These are phyloP conservation scores for Raphidocelis subcapitata DNA, from an alignment of 139 green algal genomes.

Conservation along the genomic window DNA sequence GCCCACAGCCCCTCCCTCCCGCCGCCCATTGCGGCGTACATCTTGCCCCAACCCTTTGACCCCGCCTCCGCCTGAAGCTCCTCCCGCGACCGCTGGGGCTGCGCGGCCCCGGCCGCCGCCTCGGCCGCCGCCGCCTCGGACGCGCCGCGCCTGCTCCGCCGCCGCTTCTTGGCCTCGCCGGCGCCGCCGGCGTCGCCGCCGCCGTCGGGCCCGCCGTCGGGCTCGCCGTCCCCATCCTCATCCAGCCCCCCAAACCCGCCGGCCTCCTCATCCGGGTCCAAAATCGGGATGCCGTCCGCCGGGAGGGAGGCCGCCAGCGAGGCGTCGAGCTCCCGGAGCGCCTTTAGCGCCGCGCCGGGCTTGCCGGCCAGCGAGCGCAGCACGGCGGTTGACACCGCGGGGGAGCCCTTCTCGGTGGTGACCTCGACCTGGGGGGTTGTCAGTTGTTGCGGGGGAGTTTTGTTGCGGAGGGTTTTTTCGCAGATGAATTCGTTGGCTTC, in stretches of 20 bases:
- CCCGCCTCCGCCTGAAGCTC: slow-evolving; percentile 40
- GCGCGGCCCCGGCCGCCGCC: no score
- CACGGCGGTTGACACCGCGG: slow-evolving; percentile 57
- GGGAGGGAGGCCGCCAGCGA: not conserved
- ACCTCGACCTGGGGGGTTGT: not conserved
- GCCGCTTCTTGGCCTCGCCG: not conserved
- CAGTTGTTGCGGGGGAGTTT: no score
- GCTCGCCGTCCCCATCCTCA: not conserved
- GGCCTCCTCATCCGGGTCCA: slow-evolving; percentile 9
- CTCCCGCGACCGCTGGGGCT: not conserved
- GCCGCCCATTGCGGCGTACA: slow-evolving; percentile 78
- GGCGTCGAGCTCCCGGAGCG: slow-evolving; percentile 51
- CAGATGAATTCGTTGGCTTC: no score
- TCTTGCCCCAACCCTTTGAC: slow-evolving; percentile 64
- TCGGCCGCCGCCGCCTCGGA: no score
- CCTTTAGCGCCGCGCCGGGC: slow-evolving; percentile 68
- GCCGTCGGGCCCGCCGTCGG: not conserved
- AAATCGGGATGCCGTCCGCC: no score
- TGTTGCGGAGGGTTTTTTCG: no score
- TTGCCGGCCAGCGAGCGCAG: slow-evolving; percentile 77
- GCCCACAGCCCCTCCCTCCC: slow-evolving; percentile 70
- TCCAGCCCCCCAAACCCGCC: not conserved
- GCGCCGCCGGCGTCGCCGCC: slow-evolving; percentile 1
- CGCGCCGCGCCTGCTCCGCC: no score
- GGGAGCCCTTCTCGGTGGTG: slow-evolving; percentile 27